Percentiles rank a stretch among this genome's conserved stretches.
phyloP scores from a whole-genome alignment of 305 asterid genomes.

The Ilex paraguariensis region DNA sequence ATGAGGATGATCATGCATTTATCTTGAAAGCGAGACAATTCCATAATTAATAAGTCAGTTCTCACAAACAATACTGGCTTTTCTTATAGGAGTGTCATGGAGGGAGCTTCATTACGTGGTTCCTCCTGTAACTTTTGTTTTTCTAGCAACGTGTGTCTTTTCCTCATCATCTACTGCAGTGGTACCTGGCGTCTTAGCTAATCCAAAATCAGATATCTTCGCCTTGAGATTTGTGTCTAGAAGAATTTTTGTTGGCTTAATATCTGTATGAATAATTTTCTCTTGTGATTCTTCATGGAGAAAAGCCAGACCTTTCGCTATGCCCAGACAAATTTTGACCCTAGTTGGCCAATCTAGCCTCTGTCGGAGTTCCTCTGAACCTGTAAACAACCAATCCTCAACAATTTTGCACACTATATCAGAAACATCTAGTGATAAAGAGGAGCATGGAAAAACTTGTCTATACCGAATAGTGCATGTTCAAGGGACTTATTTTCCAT shows the following conservation, averaged over 20 bases:
- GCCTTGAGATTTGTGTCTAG: constrained; percentile 44
- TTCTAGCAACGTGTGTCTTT: constrained; percentile 49
- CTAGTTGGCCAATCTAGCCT: constrained; percentile 9
- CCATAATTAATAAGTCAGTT: too few species aligned
- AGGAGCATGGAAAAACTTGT: too few species aligned
- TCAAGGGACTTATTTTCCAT: too few species aligned
- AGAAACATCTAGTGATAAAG: background rate
- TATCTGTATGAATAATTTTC: constrained; percentile 59
- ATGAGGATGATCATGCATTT: too few species aligned
- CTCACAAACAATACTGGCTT: too few species aligned
- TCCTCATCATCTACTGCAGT: constrained; percentile 62
- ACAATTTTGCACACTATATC: too few species aligned
- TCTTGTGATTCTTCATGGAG: constrained; percentile 48
- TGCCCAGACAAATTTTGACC: constrained; percentile 20
- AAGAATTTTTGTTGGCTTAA: constrained; percentile 60
- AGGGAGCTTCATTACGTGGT: constrained; percentile 36
- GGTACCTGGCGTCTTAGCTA: too few species aligned
- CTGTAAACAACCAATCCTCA: background rate
- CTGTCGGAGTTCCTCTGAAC: constrained; percentile 45
- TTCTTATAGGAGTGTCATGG: too few species aligned
- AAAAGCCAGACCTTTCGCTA: constrained; percentile 55
- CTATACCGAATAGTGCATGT: too few species aligned
- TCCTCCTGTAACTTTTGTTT: too few species aligned
- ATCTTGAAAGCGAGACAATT: too few species aligned
- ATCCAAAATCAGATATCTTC: constrained; percentile 70